Evolutionary conservation across 129 eudicot species (phyloP).

Genomic region (Calendula officinalis): DNA sequence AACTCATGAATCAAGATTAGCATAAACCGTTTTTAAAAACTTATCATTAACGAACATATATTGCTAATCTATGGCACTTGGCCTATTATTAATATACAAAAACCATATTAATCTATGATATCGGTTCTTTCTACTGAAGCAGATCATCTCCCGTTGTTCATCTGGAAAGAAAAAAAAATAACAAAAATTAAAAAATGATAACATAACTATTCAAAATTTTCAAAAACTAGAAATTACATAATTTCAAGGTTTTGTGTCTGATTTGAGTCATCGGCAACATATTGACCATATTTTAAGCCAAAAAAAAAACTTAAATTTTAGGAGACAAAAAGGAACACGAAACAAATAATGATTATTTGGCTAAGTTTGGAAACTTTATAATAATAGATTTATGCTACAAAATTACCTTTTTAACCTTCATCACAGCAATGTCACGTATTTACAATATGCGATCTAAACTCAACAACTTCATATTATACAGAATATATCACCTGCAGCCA

Average conservation of each 20-base stretch:
- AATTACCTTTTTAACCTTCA: conserved; percentile 25
- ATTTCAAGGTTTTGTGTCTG: too few relatives aligned
- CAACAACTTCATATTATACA: conserved; percentile 8
- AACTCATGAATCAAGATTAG: conserved; percentile 22
- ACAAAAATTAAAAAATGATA: background rate
- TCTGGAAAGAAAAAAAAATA: background rate
- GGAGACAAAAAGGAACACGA: background rate
- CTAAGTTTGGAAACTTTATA: background rate
- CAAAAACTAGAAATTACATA: too few relatives aligned
- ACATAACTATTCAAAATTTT: too few relatives aligned
- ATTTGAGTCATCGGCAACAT: too few relatives aligned
- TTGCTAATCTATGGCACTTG: too few relatives aligned
- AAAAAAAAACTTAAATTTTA: background rate
- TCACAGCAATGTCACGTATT: conserved; percentile 2
- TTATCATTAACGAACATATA: too few relatives aligned
- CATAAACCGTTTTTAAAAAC: background rate
- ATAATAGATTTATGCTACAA: background rate
- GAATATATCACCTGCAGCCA: conserved; percentile 28
- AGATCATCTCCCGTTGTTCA: background rate
- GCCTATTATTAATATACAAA: too few relatives aligned
- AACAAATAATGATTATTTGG: background rate
- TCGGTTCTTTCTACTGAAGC: background rate
- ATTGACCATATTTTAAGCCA: too few relatives aligned
- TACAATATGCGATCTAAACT: conserved; percentile 7
- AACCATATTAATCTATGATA: too few relatives aligned